These are phyloP conservation scores for Amborella trichopoda DNA, from an alignment of 164 flowering plant species.

Conservation along the genomic window DNA sequence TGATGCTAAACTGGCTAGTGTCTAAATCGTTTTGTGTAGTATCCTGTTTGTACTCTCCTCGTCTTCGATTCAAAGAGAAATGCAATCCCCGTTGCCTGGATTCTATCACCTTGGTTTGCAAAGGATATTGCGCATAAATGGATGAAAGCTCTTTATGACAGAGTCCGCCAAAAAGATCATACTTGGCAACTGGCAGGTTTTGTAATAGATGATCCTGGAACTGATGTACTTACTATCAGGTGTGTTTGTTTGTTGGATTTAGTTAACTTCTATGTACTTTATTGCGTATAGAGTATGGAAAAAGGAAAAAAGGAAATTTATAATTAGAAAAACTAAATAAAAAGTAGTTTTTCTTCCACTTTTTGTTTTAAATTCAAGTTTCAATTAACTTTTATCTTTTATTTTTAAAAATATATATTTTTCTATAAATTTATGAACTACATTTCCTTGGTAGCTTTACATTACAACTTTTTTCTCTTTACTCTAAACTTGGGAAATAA, in stretches of 20 bases:
- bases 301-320: too few relatives aligned
- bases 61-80: constrained; percentile 85
- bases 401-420: too few relatives aligned
- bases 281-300: too few relatives aligned
- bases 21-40: constrained; percentile 24
- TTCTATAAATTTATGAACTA: too few relatives aligned
- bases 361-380: too few relatives aligned
- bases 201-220: constrained; percentile 72
- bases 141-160: constrained; percentile 83
- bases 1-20: constrained; percentile 14
- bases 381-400: too few relatives aligned
- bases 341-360: too few relatives aligned
- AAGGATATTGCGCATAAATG: constrained; percentile 53
- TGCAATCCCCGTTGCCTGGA: constrained; percentile 97
- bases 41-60: constrained; percentile 78
- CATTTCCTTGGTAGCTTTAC: too few relatives aligned
- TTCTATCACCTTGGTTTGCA: constrained; percentile 53
- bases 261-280: too few relatives aligned
- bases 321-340: too few relatives aligned
- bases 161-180: constrained; percentile 81
- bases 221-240: constrained; percentile 64
- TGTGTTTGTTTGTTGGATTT: constrained; percentile 11
- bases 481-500: too few relatives aligned
- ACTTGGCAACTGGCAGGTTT: constrained; percentile 86
- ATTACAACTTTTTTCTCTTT: too few relatives aligned